These are phyloP conservation scores for Petrea volubilis DNA, from an alignment of 257 asterid species.

Conservation along the genomic window DNA sequence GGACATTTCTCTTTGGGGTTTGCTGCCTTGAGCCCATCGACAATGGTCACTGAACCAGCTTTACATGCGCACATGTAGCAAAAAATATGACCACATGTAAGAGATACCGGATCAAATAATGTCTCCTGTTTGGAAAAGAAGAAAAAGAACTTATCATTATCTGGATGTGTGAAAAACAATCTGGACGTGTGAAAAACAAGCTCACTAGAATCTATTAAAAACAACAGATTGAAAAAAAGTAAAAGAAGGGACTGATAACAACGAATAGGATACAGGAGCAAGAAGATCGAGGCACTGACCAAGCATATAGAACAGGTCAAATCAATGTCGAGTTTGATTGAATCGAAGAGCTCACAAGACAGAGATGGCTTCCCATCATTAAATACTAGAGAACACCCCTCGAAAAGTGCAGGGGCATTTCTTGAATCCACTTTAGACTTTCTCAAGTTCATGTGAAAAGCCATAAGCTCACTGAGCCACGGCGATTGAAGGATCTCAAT, in stretches of 20 bases:
- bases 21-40: conserved; percentile 78
- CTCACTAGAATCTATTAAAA: neutral
- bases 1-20: conserved; percentile 60
- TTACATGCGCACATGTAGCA: conserved; percentile 94
- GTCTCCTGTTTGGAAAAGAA: conserved; percentile 60
- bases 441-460: conserved; percentile 74
- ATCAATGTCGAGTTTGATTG: conserved; percentile 77
- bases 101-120: conserved; percentile 81
- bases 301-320: conserved; percentile 92
- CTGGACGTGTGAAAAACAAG: neutral
- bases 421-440: conserved; percentile 34
- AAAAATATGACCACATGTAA: conserved; percentile 85
- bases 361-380: conserved; percentile 72
- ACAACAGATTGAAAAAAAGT: neutral
- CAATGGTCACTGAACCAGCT: conserved; percentile 82
- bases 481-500: conserved; percentile 97
- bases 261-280: neutral
- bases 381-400: conserved; percentile 57
- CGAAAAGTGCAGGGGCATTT: conserved; percentile 50
- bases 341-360: conserved; percentile 72
- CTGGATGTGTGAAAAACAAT: neutral
- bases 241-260: neutral
- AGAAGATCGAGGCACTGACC: conserved; percentile 53
- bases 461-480: conserved; percentile 93
- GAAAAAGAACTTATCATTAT: neutral